Evolutionary conservation across 768 basidiomycete species (phyloP), one percentile per base, ranked within the genome.

Genomic region (Coprinopsis sp.): DNA sequence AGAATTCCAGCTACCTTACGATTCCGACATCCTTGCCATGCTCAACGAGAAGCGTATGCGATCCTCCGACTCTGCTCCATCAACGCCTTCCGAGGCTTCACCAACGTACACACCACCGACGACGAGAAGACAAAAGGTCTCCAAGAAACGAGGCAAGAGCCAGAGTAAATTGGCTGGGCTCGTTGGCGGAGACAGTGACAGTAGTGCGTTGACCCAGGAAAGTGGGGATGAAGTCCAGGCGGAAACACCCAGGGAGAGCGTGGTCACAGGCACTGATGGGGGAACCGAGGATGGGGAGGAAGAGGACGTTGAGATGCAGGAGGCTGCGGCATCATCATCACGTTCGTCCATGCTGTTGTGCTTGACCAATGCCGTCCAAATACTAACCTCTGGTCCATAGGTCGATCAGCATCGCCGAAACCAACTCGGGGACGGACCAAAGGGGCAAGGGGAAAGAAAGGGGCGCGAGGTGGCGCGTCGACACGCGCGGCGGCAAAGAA

Each of bases 111-210:
- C 6, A 47, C 62, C 18, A 36, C 56, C 63, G 37, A 53, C 62
- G 43, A 58, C 58, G 51, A 57, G 55, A 33, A 57, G 59, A 8
- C 51, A 60, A 0, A 53, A 55, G n/a, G 47, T 47, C 3, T 47
- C 58, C 4, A 70, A 68, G 54, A 71, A 65, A 27, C 71, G 72
- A 33, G 68, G 72, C 19, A 73, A 69, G 51, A 78, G 74, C 19
- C 80, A 79, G 54, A 71, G 78, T 6, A 77, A 81, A 47, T 68
- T 84, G 65, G 84, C 86, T 0, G 87, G 87, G 0, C 64, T 89
- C n/a, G 77, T 89, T 2, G 81, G 79, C 12, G 87, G 87, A 1
- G 87, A 91, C 57, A 90, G 88, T 58, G 88, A 90, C 52, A 87
- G 85, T 56, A 90, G 88, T 52, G 88, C 84, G 22, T 61, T 91